Percentiles rank a stretch among this genome's conserved stretches.
These are phyloP conservation scores for Ceraceosorus guamensis DNA, from an alignment of 1,284 basidiomycete genomes.

Conservation along the genomic window DNA sequence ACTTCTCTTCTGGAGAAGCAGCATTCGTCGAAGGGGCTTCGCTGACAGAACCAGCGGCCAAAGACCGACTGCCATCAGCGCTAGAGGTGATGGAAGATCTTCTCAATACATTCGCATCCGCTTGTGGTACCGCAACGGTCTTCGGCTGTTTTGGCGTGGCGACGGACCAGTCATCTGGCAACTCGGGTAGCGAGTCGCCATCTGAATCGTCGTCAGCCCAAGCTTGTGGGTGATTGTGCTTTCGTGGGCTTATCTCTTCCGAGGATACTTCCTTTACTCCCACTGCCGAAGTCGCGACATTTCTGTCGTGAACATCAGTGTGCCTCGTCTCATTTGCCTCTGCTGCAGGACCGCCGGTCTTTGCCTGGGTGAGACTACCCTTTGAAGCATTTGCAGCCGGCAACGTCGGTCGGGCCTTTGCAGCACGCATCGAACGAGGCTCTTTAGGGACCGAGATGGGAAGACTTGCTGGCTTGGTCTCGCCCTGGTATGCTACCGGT, in stretches of 20 bases:
- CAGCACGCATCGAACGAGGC: too few relatives aligned
- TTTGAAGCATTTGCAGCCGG: not conserved
- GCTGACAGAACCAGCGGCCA: not conserved
- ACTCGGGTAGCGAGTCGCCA: conserved; percentile 31
- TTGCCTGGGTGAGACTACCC: not conserved
- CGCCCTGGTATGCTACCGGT: too few relatives aligned
- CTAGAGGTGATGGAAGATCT: not conserved
- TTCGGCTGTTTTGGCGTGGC: not conserved
- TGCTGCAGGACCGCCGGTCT: not conserved
- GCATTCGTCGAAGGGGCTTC: not conserved
- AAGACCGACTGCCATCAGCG: not conserved
- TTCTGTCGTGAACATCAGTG: too few relatives aligned
- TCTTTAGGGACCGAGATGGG: too few relatives aligned
- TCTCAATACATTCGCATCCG: not conserved
- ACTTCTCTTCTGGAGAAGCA: too few relatives aligned
- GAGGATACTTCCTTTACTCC: not conserved
- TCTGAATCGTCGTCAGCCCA: conserved; percentile 39
- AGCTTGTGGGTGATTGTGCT: not conserved
- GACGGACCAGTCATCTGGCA: conserved; percentile 17
- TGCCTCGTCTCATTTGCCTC: not conserved
- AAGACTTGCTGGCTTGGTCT: too few relatives aligned
- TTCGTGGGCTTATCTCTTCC: too few relatives aligned
- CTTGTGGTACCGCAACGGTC: not conserved
- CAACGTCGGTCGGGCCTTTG: too few relatives aligned
- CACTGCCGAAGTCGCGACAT: not conserved